Evolutionary conservation across 331 rosid genomes (phyloP).

Genomic region (Prunus yedoensis): DNA sequence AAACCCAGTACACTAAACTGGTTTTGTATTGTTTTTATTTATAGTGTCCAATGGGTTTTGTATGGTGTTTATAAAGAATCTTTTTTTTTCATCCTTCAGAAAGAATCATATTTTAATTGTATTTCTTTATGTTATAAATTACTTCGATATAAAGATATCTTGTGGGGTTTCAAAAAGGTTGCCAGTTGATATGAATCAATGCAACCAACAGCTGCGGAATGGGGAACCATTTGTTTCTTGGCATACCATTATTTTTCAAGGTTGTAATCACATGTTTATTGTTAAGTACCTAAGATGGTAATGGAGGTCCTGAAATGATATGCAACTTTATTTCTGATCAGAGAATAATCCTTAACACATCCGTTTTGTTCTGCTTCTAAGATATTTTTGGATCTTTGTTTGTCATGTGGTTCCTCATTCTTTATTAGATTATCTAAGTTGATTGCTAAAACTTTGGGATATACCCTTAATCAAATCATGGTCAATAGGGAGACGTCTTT

Average conservation of each 20-base stretch:
- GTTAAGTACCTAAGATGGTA: too few relatives aligned
- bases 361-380: too few relatives aligned
- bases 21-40: not conserved
- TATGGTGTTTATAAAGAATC: too few relatives aligned
- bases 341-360: too few relatives aligned
- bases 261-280: not conserved
- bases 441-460: too few relatives aligned
- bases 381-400: too few relatives aligned
- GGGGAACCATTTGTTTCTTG: not conserved
- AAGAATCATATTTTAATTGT: not conserved
- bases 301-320: too few relatives aligned
- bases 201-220: not conserved
- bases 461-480: not conserved
- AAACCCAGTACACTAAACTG: too few relatives aligned
- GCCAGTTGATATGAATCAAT: not conserved
- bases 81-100: too few relatives aligned
- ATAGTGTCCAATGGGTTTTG: too few relatives aligned
- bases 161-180: not conserved
- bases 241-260: not conserved
- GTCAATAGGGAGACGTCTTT: not conserved
- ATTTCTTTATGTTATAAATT: not conserved
- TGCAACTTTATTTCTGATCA: too few relatives aligned
- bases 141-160: not conserved
- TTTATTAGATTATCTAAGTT: not conserved
- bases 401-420: too few relatives aligned